Evolutionary conservation across 2,329 filamentous ascomycete genomes (phyloP).

Genomic region (Aureobasidium sp.): DNA sequence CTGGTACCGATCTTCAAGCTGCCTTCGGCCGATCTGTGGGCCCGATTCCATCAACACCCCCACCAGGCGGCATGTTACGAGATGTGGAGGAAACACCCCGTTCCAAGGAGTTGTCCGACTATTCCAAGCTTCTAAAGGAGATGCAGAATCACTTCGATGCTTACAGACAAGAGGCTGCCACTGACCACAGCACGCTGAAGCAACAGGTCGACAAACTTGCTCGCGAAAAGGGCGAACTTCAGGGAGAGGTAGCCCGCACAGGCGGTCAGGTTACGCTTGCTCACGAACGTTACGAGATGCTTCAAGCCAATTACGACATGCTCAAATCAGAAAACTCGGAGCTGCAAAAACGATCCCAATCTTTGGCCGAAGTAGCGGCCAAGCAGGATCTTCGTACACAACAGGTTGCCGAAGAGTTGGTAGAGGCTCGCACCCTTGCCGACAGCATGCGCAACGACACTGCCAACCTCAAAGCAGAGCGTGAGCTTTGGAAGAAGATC

Average conservation of each 20-base stretch:
- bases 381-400: constrained; percentile 87
- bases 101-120: constrained; percentile 56
- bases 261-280: constrained; percentile 77
- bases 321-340: constrained; percentile 79
- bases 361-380: constrained; percentile 72
- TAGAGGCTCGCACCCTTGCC: constrained; percentile 72
- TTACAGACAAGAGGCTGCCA: constrained; percentile 76
- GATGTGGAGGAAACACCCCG: constrained; percentile 42
- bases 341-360: constrained; percentile 73
- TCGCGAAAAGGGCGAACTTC: constrained; percentile 71
- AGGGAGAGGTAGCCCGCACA: constrained; percentile 72
- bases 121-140: constrained; percentile 74
- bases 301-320: constrained; percentile 79
- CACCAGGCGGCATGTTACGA: constrained; percentile 31
- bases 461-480: constrained; percentile 89
- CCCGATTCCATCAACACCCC: constrained; percentile 40
- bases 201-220: constrained; percentile 78
- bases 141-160: constrained; percentile 84
- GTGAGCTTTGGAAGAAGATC: constrained; percentile 89
- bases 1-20: constrained; percentile 55
- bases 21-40: constrained; percentile 67
- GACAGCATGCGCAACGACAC: constrained; percentile 88
- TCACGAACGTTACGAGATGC: constrained; percentile 77
- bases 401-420: constrained; percentile 85
- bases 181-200: constrained; percentile 74